Evolutionary conservation across 2,329 filamentous ascomycete genomes (phyloP).

Genomic region (Ophiostoma ips): DNA sequence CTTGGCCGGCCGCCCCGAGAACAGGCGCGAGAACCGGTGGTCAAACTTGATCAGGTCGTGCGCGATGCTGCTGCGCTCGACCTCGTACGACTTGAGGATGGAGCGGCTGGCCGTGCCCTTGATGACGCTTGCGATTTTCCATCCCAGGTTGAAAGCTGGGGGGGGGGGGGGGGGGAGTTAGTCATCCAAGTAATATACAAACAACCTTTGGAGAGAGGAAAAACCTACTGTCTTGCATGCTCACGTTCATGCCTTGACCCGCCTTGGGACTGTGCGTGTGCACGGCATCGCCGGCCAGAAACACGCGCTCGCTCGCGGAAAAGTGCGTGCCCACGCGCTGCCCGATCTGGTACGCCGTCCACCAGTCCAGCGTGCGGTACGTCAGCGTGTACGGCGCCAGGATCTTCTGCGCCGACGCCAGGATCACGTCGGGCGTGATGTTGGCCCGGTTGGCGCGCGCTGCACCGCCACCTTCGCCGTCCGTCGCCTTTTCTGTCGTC

Average conservation of each 20-base stretch:
- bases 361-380: constrained; percentile 43
- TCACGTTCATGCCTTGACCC: constrained; percentile 60
- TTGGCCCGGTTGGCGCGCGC: constrained; percentile 31
- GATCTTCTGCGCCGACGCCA: constrained; percentile 42
- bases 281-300: constrained; percentile 56
- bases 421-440: constrained; percentile 43
- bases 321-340: constrained; percentile 49
- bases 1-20: constrained; percentile 42
- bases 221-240: constrained; percentile 38
- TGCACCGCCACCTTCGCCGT: constrained; percentile 12
- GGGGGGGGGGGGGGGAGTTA: no score
- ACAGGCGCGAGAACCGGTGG: constrained; percentile 40
- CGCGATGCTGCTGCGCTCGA: constrained; percentile 44
- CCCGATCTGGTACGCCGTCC: constrained; percentile 54
- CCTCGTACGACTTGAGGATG: constrained; percentile 36
- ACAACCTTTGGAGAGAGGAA: constrained; percentile 21
- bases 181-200: neutral
- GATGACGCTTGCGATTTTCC: constrained; percentile 37
- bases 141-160: constrained; percentile 37
- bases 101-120: constrained; percentile 28
- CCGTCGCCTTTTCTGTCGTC: neutral
- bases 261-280: constrained; percentile 45
- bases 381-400: constrained; percentile 41
- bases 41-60: constrained; percentile 53
- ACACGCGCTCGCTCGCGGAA: constrained; percentile 42